These are phyloP conservation scores for Pythium aristosporum DNA, from an alignment of 352 stramenopile genomes.

Conservation along the genomic window DNA sequence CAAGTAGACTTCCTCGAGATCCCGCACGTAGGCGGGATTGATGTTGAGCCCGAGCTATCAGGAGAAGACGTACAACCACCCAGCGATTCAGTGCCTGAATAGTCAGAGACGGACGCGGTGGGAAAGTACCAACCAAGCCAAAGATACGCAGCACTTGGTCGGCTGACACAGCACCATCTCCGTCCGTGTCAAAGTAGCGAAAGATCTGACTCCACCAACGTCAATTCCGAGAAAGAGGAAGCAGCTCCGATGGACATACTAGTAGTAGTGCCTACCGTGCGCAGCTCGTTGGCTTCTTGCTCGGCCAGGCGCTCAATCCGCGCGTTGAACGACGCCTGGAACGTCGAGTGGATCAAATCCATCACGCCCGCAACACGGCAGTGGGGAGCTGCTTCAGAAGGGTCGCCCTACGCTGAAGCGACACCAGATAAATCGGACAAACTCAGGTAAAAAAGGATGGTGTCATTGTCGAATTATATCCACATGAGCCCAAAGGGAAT, in stretches of 20 bases:
- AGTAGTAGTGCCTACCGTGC: slow-evolving; percentile 41
- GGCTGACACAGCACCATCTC: slow-evolving; percentile 53
- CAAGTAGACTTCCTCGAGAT: slow-evolving; percentile 66
- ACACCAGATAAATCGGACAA: too few species aligned
- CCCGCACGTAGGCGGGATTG: slow-evolving; percentile 44
- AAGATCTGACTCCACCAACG: slow-evolving; percentile 45
- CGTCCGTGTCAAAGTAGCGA: slow-evolving; percentile 70
- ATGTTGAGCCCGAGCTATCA: slow-evolving; percentile 57
- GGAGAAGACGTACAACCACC: too few species aligned
- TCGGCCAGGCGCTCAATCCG: slow-evolving; percentile 49
- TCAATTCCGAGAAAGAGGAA: not conserved
- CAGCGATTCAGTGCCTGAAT: not conserved
- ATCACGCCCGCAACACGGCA: slow-evolving; percentile 18
- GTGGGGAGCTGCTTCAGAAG: too few species aligned
- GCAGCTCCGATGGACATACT: not conserved
- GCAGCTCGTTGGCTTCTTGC: slow-evolving; percentile 50
- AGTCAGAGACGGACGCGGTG: not conserved
- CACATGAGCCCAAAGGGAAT: too few species aligned
- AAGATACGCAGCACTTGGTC: slow-evolving; percentile 67
- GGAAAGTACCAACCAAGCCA: slow-evolving; percentile 33
- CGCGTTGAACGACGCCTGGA: slow-evolving; percentile 65
- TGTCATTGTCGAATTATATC: too few species aligned
- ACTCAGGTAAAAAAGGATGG: not conserved
- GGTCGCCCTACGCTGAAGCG: not conserved
- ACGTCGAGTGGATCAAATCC: slow-evolving; percentile 61